Evolutionary conservation across 306 rosid genomes (phyloP).

Genomic region (Malus sieversii): DNA sequence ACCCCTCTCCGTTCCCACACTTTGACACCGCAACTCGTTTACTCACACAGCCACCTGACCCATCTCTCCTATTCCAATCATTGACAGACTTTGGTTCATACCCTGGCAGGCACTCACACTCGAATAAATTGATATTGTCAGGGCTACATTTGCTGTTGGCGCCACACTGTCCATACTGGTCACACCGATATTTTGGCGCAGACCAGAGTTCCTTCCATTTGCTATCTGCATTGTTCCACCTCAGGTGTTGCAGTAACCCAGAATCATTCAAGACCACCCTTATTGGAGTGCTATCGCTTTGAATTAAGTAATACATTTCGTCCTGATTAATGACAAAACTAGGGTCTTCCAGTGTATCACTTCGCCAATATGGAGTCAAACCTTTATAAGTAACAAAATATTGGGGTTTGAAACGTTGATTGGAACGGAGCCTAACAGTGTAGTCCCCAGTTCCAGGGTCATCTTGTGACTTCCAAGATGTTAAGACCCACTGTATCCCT

Average conservation of each 20-base stretch:
- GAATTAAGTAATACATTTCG: not conserved
- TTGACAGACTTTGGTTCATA: constrained; percentile 30
- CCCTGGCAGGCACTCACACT: constrained; percentile 48
- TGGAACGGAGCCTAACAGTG: not conserved
- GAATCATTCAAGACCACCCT: not conserved
- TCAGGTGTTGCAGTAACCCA: not conserved
- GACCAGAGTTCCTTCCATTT: constrained; percentile 15
- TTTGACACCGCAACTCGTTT: not conserved
- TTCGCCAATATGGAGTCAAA: not conserved
- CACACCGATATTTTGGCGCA: constrained; percentile 28
- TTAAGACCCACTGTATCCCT: not conserved
- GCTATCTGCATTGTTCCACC: not conserved
- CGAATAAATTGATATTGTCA: constrained; percentile 5
- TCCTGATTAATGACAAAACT: not conserved
- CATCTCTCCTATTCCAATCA: constrained; percentile 32
- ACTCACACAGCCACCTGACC: constrained; percentile 50
- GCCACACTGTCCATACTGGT: constrained; percentile 37
- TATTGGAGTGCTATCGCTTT: not conserved
- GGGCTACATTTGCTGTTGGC: constrained; percentile 41
- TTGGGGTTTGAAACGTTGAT: not conserved
- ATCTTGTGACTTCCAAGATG: constrained; percentile 5
- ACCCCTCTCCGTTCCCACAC: constrained; percentile 51
- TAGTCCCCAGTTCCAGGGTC: not conserved
- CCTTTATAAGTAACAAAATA: not conserved
- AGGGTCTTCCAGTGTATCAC: too few relatives aligned